Percentiles rank a stretch among this genome's conserved stretches.
Conservation (phyloP, 495 filamentous ascomycete genomes). For the Aspergillus egyptiacus region DNA sequence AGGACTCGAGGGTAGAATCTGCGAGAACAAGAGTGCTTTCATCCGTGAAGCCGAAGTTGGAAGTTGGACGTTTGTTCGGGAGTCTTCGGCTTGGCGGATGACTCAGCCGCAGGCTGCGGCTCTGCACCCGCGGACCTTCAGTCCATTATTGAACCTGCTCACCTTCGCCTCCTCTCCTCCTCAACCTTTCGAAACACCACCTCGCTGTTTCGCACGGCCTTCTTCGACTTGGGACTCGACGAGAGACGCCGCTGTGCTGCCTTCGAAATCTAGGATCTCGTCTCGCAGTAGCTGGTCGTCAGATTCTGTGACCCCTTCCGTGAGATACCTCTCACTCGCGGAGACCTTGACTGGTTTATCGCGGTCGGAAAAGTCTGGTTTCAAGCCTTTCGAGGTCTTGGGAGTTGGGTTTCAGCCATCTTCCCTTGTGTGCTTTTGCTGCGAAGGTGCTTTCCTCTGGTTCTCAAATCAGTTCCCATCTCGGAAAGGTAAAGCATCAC, state of each 20-base stretch:
- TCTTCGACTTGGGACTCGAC: slow-evolving; percentile 24
- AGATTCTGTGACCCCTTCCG: slow-evolving; percentile 38
- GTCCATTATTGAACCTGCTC: not conserved
- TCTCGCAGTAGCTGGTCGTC: slow-evolving; percentile 28
- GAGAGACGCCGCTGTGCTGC: slow-evolving; percentile 25
- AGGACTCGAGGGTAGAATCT: slow-evolving; percentile 27
- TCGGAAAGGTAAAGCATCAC: slow-evolving; percentile 37
- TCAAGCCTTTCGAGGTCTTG: slow-evolving; percentile 28
- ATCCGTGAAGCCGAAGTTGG: slow-evolving; percentile 33
- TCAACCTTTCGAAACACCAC: slow-evolving; percentile 16
- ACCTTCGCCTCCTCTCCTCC: slow-evolving; percentile 11
- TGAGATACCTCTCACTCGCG: slow-evolving; percentile 38
- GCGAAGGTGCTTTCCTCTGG: slow-evolving; percentile 26
- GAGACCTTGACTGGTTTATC: slow-evolving; percentile 48
- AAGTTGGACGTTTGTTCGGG: slow-evolving; percentile 27
- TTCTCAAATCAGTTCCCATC: slow-evolving; percentile 14
- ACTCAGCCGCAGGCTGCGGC: slow-evolving; percentile 22
- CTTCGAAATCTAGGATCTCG: slow-evolving; percentile 12
- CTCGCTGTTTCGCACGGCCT: slow-evolving; percentile 26
- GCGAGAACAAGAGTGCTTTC: slow-evolving; percentile 28
- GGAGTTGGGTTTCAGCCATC: slow-evolving; percentile 8
- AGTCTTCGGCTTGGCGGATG: slow-evolving; percentile 26
- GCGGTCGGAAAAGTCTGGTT: slow-evolving; percentile 38
- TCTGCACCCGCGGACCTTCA: slow-evolving; percentile 6
- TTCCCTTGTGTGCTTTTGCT: slow-evolving; percentile 6